Base-by-base conservation (phyloP, 805 yeast species). In the Metschnikowia baotianmanensis region DNA sequence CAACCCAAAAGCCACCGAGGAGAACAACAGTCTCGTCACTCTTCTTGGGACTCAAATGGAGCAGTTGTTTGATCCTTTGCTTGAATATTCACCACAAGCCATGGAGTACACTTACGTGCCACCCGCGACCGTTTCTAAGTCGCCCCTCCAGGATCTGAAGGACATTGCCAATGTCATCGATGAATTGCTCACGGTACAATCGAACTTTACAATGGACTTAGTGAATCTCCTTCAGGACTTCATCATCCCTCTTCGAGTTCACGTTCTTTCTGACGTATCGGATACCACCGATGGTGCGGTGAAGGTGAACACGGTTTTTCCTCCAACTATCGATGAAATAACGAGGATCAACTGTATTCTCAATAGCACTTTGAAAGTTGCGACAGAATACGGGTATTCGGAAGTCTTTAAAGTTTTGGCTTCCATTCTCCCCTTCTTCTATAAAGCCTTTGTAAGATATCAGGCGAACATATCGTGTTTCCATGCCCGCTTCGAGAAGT, bases 301-400 rank as follows among this genome's bases (percentile, higher is more conserved):
- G 2, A 78, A 80, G 50, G 70, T 90, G 24, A 90, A 91, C 59
- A 72, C 80, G 35, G 72, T 88, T 1, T 89, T 91, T 56, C 97
- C 98, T 2, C 97, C 97, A 1, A 91, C 98, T 0, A 84, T 91
- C 15, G 97, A 91, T 62, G 98, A 91, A 64, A 82, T 91, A 13
- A 86, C 95, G 9, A 73, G 97, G 55, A 82, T 91, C 28, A 90
- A 90, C 57, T 86, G 96, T 56, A 80, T 91, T 4, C 78, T 87
- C 43, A 75, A 85, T 46, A 95, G 85, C 50, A 78, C 93, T 17
- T 63, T 91, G 40, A 77, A 78, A 43, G 61, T 74, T 12, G 91
- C 97, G 0, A 55, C 68, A 2, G 78, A 82, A 0, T 78, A 61
- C 56, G 96, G 96, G 2, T 76, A 83, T 36, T 72, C 75, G 37